phyloP scores from a whole-genome alignment of 208 protist species.

The Herpetomonas samuelpessoai region DNA sequence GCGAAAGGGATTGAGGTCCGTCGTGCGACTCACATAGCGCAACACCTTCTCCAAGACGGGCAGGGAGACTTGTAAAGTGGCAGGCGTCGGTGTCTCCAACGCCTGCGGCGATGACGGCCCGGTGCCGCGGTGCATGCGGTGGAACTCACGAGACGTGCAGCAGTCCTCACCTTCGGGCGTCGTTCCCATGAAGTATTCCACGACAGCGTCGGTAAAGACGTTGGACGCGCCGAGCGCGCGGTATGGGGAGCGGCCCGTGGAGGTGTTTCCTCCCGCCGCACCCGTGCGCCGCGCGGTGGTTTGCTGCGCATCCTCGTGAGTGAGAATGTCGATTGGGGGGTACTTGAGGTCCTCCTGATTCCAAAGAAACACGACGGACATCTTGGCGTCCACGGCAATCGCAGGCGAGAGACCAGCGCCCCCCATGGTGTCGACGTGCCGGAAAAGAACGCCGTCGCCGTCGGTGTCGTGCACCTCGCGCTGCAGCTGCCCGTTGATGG shows the following conservation, averaged over 20 bases:
- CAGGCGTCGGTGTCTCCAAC: neutral
- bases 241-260: conserved; percentile 7
- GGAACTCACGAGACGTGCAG: neutral
- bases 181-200: conserved; percentile 21
- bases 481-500: conserved; percentile 65
- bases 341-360: conserved; percentile 56
- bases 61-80: conserved; percentile 1
- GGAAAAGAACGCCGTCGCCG: conserved; percentile 25
- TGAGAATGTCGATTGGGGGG: conserved; percentile 20
- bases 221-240: conserved; percentile 35
- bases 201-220: conserved; percentile 23
- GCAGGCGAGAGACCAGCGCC: conserved; percentile 29
- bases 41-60: conserved; percentile 11
- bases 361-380: conserved; percentile 38
- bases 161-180: neutral
- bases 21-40: conserved; percentile 8
- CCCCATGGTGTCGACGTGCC: conserved; percentile 11
- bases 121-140: neutral
- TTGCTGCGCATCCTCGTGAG: neutral
- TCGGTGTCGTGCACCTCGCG: conserved; percentile 28
- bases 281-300: neutral
- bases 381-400: conserved; percentile 54
- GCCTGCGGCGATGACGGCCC: neutral
- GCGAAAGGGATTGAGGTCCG: conserved; percentile 17
- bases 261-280: too few species aligned